Evolutionary conservation across 768 basidiomycete species (phyloP), one percentile per base, ranked within the genome.

Genomic region (Panellus pusillus): DNA sequence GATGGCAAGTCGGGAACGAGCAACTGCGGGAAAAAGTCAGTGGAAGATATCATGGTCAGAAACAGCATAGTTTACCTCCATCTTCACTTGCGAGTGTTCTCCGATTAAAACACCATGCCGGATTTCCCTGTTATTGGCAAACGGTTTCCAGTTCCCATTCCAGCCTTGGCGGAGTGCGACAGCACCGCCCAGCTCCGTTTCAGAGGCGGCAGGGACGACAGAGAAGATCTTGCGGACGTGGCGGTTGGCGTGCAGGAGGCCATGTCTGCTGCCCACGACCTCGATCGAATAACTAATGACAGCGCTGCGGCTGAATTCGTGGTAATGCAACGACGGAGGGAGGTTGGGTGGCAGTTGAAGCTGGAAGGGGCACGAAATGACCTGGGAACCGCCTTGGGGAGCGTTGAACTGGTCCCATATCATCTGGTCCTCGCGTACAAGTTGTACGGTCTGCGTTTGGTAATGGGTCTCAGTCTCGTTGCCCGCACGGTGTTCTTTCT

Each of bases 361-460:
- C 19, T 47, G 49, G 37, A 61, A 61, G 8, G 59, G 59, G 20
- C 54, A 61, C 9, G 44, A 13, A 35, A 61, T 11, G 20, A 51
- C 17, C 29, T 52, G 27, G 36, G 29, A 19, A 28, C 52, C 28
- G 19, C 48, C 52, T 40, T 37, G 48, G 4, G 43, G 42, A 18
- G 38, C 14, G 39, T 35, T 52, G 42, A 46, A 57, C 9, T 61
- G 55, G 27, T 61, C 55, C 59, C 59, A 61, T 19, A 61, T 44
- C 14, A 41, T 27, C 42, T 54, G 48, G 52, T 61, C 49, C 7
- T 43, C 3, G 18, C 52, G 42, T 13, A 61, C 15, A 35, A 61
- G 19, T 55, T 61, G 29, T 9, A 56, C 31, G 3, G 40, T 57
- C 31, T 57, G 47, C 6, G 41, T 49, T 24, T 57, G 27, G 15